Percentiles rank a stretch among this genome's conserved stretches.
phyloP scores from a whole-genome alignment of 2,329 filamentous ascomycete species.

The Nothophaeocryptopus gaeumannii region DNA sequence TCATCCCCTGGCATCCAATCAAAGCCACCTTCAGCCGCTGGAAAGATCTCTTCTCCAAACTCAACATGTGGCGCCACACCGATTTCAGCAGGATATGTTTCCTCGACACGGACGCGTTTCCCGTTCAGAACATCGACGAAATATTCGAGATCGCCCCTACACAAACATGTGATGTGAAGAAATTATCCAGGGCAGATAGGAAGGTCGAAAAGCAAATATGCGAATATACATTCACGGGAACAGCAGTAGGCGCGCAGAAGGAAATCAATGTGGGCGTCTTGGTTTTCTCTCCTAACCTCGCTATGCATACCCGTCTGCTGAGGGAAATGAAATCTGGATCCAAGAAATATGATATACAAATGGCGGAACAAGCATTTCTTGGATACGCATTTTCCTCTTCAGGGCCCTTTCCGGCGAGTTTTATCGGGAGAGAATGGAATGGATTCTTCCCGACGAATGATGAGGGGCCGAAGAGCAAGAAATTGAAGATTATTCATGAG shows the following conservation, averaged over 20 bases:
- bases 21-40: constrained; percentile 17
- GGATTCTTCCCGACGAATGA: constrained; percentile 20
- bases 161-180: constrained; percentile 16
- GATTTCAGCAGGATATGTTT: constrained; percentile 91
- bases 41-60: constrained; percentile 71
- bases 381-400: constrained; percentile 17
- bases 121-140: constrained; percentile 22
- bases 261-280: constrained; percentile 24
- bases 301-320: constrained; percentile 21
- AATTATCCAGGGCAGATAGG: constrained; percentile 25
- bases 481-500: constrained; percentile 24
- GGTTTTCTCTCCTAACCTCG: constrained; percentile 22
- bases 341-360: constrained; percentile 21
- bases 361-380: constrained; percentile 25
- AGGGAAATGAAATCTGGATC: constrained; percentile 14
- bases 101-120: constrained; percentile 71
- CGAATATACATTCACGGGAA: constrained; percentile 21
- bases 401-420: constrained; percentile 18
- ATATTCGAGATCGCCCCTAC: constrained; percentile 21
- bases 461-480: constrained; percentile 13
- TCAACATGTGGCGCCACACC: constrained; percentile 83
- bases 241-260: constrained; percentile 13
- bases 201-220: constrained; percentile 15
- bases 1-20: constrained; percentile 19
- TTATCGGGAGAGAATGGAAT: constrained; percentile 22